Evolutionary conservation across 108 stramenopile genomes (phyloP), one percentile per base, ranked within the genome.

Genomic region (Seminavis robusta): DNA sequence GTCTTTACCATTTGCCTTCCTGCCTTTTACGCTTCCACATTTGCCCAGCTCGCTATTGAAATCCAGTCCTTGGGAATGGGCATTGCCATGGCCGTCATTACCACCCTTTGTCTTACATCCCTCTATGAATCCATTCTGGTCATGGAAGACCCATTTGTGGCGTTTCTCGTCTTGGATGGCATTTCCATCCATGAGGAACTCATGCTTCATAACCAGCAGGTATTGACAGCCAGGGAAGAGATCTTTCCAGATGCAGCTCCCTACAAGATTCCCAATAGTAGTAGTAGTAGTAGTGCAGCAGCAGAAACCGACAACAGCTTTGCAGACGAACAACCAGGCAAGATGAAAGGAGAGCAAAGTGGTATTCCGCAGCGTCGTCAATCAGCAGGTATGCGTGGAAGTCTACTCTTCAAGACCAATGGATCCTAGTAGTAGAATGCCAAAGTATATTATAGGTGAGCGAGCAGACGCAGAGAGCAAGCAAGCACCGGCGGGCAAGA

Each of bases 111-210:
- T 49, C 46, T 81, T 42, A 74, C 73, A 39, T 71, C 75, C 2
- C 58, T 81, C 11, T 64, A 74, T 23, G 74, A 81, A 47, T 73
- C 72, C 13, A 41, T 81, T 1, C 72, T 77, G 33, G 64, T 70
- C 17, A 23, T 81, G 11, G 80, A 81, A 47, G 80, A 81, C 50
- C 80, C 80, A 9, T 80, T 77, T 51, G 65, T 72, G 17, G 78
- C 51, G 0, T 76, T 63, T 38, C 52, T 83, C 9, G 76, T 75
- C 0, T 49, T 83, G 2, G 82, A 83, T 63, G 82, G 82, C 3
- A 83, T 83, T 39, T 78, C 77, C 43, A 73, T 42, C 56, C 48
- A 42, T 0, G 69, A 70, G 31, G 69, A 70, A 39, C 47, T 70
- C 19, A 55, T 70, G 1, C 39, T 70, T 20, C 45, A 60, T n/a